Base-by-base conservation (phyloP, 2,329 filamentous ascomycete species). In the Penicillium sp. region DNA sequence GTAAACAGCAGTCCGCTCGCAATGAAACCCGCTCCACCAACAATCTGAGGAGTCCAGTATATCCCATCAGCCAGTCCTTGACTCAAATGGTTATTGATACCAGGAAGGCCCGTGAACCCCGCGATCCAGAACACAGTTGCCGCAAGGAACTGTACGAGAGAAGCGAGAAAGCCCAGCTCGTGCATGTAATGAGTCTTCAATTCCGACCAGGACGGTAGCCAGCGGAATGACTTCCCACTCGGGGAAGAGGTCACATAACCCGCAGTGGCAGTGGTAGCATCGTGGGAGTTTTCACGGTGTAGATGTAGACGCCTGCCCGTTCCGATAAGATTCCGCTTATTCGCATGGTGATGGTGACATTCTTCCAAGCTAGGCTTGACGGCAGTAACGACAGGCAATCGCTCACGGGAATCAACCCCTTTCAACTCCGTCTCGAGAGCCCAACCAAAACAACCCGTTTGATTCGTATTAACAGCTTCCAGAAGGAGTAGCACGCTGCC, bases 401-500 rank as follows among this genome's bases (percentile, higher is more conserved):
- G 21, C 18, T 8, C 49, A 56, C 5, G 36, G 10, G 2, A 31
- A 16, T 59, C 56, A 13, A 63, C 64, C 44, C 68, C 67, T 36
- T 74, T 74, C 2, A 82, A 36, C 0, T 76, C 77, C 19, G 77
- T 76, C 59, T 87, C 82, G 1, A 89, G 62, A 0, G 86, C 87
- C 86, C 86, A 90, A 3, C 87, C 87, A 66, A 89, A 89, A 67
- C 87, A 90, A 11, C 82, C 84, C 0, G 80, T 74, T 11, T 81
- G 76, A 62, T 88, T 84, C 63, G 86, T 84, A 66, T 90, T 90
- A n/a, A 88, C 77, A 3, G 87, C 87, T 68, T 90, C 87, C 1
- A 88, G 73, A 70, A 89, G 77, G 23, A 89, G 75, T 1, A 89
- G 69, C 1, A 89, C 65, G 31, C 83, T 85, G 0, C 86, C 87